Evolutionary conservation across 2,329 filamentous ascomycete species (phyloP).

Genomic region (Calonectria honghensis): DNA sequence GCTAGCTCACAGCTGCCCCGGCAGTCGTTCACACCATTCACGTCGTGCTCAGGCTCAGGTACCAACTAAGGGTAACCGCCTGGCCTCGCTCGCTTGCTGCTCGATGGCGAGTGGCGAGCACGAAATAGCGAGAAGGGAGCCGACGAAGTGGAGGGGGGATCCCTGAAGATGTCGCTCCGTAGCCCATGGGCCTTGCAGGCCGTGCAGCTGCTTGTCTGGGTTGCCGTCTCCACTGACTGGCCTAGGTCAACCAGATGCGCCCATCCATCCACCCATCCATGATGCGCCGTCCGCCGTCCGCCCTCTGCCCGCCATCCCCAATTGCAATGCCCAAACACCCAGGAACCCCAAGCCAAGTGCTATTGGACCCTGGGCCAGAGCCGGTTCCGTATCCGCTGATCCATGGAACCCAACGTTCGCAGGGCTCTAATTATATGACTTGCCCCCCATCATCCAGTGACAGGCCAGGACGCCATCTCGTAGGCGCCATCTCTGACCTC

Average conservation of each 20-base stretch:
- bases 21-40: slow-evolving; percentile 36
- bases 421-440: slow-evolving; percentile 66
- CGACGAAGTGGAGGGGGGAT: slow-evolving; percentile 43
- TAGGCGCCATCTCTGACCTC: slow-evolving; percentile 67
- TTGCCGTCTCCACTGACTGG: slow-evolving; percentile 46
- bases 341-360: slow-evolving; percentile 20
- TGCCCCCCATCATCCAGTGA: slow-evolving; percentile 64
- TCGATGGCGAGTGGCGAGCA: slow-evolving; percentile 17
- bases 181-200: slow-evolving; percentile 35
- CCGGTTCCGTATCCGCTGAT: slow-evolving; percentile 56
- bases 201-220: slow-evolving; percentile 51
- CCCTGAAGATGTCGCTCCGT: slow-evolving; percentile 39
- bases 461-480: slow-evolving; percentile 61
- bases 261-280: slow-evolving; percentile 42
- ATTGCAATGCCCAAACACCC: slow-evolving; percentile 35
- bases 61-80: slow-evolving; percentile 37
- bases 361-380: slow-evolving; percentile 50
- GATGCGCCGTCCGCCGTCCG: slow-evolving; percentile 44
- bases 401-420: slow-evolving; percentile 55
- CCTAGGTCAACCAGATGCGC: slow-evolving; percentile 35
- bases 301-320: slow-evolving; percentile 47
- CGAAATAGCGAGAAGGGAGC: slow-evolving; percentile 8
- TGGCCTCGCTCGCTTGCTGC: slow-evolving; percentile 23
- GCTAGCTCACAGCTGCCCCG: slow-evolving; percentile 28
- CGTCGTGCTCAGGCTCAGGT: slow-evolving; percentile 24